Conservation (phyloP, 116 monocot species). For the Papilionanthe hybrid region DNA sequence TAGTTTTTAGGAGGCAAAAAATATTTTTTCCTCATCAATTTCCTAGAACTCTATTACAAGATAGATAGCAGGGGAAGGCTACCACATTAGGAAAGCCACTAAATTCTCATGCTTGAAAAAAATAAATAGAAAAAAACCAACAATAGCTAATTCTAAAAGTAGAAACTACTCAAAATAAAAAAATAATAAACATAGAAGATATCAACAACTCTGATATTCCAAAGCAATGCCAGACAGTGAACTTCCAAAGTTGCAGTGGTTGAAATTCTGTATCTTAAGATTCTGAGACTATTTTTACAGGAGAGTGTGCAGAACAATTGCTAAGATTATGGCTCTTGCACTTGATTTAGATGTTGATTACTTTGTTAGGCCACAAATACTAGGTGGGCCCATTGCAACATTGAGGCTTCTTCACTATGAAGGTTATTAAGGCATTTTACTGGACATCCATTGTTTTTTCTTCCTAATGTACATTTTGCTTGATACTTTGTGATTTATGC, state of each 20-base stretch:
- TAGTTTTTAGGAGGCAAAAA: too few relatives aligned
- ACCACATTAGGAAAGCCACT: too few relatives aligned
- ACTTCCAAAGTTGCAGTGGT: background rate
- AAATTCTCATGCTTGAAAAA: too few relatives aligned
- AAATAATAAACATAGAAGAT: too few relatives aligned
- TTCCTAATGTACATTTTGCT: too few relatives aligned
- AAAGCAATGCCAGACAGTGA: background rate
- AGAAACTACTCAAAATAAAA: background rate
- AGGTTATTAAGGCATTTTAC: conserved; percentile 38
- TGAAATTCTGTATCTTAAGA: background rate
- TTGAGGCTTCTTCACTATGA: conserved; percentile 89
- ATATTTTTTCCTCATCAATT: too few relatives aligned
- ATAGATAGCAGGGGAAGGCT: too few relatives aligned
- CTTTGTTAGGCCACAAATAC: conserved; percentile 75
- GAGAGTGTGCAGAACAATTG: conserved; percentile 64
- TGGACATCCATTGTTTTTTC: conserved; percentile 13
- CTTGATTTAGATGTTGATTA: conserved; percentile 66
- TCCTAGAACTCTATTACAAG: too few relatives aligned
- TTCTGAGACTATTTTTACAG: conserved; percentile 21
- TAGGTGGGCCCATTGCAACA: conserved; percentile 76
- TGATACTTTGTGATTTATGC: background rate
- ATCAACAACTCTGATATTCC: background rate
- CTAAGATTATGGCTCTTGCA: conserved; percentile 84
- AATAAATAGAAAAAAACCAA: background rate
- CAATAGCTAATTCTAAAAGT: too few relatives aligned